phyloP scores from a whole-genome alignment of 2,329 filamentous ascomycete genomes.

The Microsporum audouinii region DNA sequence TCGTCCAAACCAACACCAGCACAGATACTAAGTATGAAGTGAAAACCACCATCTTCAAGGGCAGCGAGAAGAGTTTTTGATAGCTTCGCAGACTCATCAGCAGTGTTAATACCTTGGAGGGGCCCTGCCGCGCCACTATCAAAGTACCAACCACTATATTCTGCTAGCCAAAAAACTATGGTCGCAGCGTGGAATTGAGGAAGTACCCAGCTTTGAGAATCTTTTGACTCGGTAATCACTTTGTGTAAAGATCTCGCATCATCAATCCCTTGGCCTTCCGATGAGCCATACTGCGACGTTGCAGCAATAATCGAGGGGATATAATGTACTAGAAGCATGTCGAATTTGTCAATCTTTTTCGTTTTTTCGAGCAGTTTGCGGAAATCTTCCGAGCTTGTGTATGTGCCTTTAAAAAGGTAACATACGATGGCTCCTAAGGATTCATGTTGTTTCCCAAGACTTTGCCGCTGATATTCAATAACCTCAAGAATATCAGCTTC shows the following conservation, averaged over 20 bases:
- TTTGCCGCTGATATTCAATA: slow-evolving; percentile 67
- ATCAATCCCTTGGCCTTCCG: slow-evolving; percentile 56
- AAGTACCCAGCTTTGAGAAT: slow-evolving; percentile 60
- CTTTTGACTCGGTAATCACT: slow-evolving; percentile 53
- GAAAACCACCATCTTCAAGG: slow-evolving; percentile 79
- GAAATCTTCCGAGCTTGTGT: slow-evolving; percentile 61
- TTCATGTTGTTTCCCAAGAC: slow-evolving; percentile 81
- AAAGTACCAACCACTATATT: slow-evolving; percentile 83
- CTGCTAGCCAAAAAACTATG: slow-evolving; percentile 75
- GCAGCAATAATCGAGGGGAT: slow-evolving; percentile 68
- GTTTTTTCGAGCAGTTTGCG: slow-evolving; percentile 56
- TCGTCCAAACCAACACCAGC: slow-evolving; percentile 68
- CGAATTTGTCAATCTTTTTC: slow-evolving; percentile 63
- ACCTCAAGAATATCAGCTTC: slow-evolving; percentile 60
- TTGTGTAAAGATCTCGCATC: slow-evolving; percentile 61
- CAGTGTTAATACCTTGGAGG: slow-evolving; percentile 51
- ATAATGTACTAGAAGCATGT: slow-evolving; percentile 64
- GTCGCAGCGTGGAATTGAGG: slow-evolving; percentile 68
- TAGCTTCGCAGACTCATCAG: slow-evolving; percentile 56
- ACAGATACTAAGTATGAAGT: slow-evolving; percentile 77
- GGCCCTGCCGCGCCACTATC: slow-evolving; percentile 55
- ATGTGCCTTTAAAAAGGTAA: slow-evolving; percentile 64
- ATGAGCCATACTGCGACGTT: slow-evolving; percentile 66
- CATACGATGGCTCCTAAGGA: slow-evolving; percentile 69
- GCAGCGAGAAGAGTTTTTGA: slow-evolving; percentile 63